A percentile compares a stretch with the other conserved stretches of the same genome.
phyloP scores from a whole-genome alignment of 2,329 filamentous ascomycete species.

The Venturia asperata region DNA sequence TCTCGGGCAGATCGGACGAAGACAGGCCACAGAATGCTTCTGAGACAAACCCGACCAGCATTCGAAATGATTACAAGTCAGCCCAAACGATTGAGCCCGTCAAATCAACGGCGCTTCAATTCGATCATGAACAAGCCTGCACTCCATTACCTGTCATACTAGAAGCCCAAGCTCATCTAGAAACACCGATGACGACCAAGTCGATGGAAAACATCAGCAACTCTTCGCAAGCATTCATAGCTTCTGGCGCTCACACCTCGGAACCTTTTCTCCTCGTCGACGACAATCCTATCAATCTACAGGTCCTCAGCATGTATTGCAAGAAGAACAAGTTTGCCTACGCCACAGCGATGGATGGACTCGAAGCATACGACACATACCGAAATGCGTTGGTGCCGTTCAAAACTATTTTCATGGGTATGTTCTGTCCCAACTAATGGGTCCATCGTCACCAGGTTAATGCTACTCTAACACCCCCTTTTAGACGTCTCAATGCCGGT shows the following conservation, averaged over 20 bases:
- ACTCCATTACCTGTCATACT: not conserved
- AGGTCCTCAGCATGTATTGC: slow-evolving; percentile 31
- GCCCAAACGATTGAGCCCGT: not conserved
- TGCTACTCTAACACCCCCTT: not conserved
- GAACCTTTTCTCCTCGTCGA: slow-evolving; percentile 31
- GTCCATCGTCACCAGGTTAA: not conserved
- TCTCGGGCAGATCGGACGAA: not conserved
- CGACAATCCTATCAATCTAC: slow-evolving; percentile 34
- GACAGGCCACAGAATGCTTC: not conserved
- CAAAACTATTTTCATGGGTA: slow-evolving; percentile 38
- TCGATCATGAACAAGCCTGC: not conserved
- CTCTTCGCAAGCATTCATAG: not conserved
- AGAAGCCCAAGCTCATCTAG: not conserved
- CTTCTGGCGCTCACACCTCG: not conserved
- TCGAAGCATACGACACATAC: slow-evolving; percentile 29
- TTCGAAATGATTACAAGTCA: not conserved
- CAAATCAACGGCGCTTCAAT: not conserved
- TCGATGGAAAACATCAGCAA: not conserved
- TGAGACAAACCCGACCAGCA: not conserved
- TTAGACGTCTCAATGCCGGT: slow-evolving; percentile 52
- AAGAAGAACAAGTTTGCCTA: slow-evolving; percentile 29
- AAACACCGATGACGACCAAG: not conserved
- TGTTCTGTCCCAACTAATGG: slow-evolving; percentile 42
- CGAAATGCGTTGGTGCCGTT: not conserved
- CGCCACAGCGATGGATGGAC: slow-evolving; percentile 31